Evolutionary conservation across 1,139 yeast genomes (phyloP).

Genomic region (Magnusiomyces ingens): DNA sequence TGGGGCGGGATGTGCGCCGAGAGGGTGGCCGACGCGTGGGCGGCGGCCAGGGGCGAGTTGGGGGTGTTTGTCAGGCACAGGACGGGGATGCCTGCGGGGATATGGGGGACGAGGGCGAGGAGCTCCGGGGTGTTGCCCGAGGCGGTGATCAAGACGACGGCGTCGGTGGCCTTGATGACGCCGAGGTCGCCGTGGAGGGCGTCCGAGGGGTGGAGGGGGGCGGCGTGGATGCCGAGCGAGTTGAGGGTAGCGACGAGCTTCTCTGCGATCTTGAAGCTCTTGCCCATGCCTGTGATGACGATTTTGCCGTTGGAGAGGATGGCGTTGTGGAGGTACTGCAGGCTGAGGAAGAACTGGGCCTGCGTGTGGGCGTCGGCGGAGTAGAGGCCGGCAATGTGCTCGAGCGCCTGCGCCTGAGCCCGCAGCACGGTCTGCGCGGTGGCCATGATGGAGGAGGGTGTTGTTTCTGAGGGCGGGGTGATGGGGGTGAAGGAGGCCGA

Average conservation of each 20-base stretch:
- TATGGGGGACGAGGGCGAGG: constrained; percentile 50
- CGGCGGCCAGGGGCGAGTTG: constrained; percentile 40
- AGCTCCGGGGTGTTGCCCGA: constrained; percentile 84
- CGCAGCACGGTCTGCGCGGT: constrained; percentile 35
- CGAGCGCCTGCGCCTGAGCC: constrained; percentile 43
- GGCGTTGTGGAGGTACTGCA: constrained; percentile 47
- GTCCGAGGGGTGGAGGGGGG: constrained; percentile 71
- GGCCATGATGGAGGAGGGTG: constrained; percentile 24
- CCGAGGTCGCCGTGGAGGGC: constrained; percentile 93
- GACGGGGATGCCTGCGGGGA: constrained; percentile 48
- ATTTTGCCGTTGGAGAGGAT: constrained; percentile 55
- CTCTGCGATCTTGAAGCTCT: constrained; percentile 69
- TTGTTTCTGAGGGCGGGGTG: constrained; percentile 27
- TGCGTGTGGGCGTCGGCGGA: constrained; percentile 41
- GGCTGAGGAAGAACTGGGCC: constrained; percentile 43
- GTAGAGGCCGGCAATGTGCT: constrained; percentile 39
- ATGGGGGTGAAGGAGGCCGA: constrained; percentile 3
- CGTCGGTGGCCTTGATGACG: constrained; percentile 53
- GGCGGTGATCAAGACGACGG: constrained; percentile 62
- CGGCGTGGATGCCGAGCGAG: constrained; percentile 66
- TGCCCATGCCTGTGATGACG: constrained; percentile 77
- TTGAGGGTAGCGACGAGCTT: constrained; percentile 78
- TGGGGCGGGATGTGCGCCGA: constrained; percentile 56
- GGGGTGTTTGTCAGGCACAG: constrained; percentile 57
- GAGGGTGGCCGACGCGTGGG: constrained; percentile 41